Evolutionary conservation across 129 eudicot species (phyloP).

Genomic region (Flaveria trinervia): DNA sequence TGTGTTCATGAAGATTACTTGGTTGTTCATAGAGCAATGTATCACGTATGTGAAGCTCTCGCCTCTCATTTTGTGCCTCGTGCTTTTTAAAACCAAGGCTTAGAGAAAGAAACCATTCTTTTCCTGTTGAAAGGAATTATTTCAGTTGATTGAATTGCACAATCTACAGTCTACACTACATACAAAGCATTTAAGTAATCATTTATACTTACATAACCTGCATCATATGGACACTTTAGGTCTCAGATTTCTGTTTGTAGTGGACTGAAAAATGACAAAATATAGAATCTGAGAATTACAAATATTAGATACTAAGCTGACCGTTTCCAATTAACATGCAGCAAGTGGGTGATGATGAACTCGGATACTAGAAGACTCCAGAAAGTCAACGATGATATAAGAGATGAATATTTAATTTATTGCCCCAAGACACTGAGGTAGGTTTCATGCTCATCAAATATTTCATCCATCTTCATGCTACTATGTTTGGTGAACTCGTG

Average conservation of each 20-base stretch:
- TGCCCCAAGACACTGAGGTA: conserved; percentile 80
- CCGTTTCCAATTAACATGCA: conserved; percentile 35
- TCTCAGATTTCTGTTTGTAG: neutral
- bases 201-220: neutral
- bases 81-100: neutral
- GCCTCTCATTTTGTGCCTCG: neutral
- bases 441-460: neutral
- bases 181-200: neutral
- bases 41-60: neutral
- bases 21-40: too few species aligned
- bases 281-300: neutral
- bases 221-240: neutral
- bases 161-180: neutral
- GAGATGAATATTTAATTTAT: conserved; percentile 62
- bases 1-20: too few species aligned
- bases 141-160: neutral
- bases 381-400: conserved; percentile 74
- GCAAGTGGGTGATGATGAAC: conserved; percentile 99
- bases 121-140: neutral
- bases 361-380: conserved; percentile 86
- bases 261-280: neutral
- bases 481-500: neutral
- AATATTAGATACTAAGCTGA: neutral
- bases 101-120: neutral
- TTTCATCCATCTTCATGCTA: neutral